phyloP scores from a whole-genome alignment of 148 eudicot genomes.

The Euryodendron excelsum region DNA sequence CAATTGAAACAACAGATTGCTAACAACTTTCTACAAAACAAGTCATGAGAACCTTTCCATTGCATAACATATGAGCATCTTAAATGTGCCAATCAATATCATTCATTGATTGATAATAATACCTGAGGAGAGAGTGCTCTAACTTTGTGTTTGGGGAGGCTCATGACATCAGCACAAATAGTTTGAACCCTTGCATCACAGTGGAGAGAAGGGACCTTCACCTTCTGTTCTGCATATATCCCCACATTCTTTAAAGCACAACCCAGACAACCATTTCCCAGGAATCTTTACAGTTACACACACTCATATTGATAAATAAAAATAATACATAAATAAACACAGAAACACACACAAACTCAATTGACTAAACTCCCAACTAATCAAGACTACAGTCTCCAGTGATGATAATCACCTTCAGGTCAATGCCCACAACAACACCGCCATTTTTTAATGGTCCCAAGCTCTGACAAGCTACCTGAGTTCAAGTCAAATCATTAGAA shows the following conservation, averaged over 20 bases:
- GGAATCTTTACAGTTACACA: not conserved
- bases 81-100: not conserved
- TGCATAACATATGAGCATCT: not conserved
- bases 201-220: slow-evolving; percentile 70
- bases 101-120: not conserved
- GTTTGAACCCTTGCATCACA: slow-evolving; percentile 90
- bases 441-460: slow-evolving; percentile 72
- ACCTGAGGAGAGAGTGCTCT: slow-evolving; percentile 81
- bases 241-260: slow-evolving; percentile 11
- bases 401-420: slow-evolving; percentile 51
- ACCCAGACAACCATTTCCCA: slow-evolving; percentile 1
- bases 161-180: slow-evolving; percentile 77
- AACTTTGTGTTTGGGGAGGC: slow-evolving; percentile 55
- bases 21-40: no score
- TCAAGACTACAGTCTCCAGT: not conserved
- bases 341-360: not conserved
- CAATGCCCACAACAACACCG: slow-evolving; percentile 75
- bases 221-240: slow-evolving; percentile 73
- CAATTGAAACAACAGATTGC: not conserved
- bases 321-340: not conserved
- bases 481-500: slow-evolving; percentile 17
- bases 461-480: slow-evolving; percentile 78
- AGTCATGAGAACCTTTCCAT: not conserved
- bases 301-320: no score
- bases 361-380: not conserved